These are phyloP conservation scores for Aureobasidium namibiae DNA, from an alignment of 2,329 filamentous ascomycete species.

Conservation along the genomic window DNA sequence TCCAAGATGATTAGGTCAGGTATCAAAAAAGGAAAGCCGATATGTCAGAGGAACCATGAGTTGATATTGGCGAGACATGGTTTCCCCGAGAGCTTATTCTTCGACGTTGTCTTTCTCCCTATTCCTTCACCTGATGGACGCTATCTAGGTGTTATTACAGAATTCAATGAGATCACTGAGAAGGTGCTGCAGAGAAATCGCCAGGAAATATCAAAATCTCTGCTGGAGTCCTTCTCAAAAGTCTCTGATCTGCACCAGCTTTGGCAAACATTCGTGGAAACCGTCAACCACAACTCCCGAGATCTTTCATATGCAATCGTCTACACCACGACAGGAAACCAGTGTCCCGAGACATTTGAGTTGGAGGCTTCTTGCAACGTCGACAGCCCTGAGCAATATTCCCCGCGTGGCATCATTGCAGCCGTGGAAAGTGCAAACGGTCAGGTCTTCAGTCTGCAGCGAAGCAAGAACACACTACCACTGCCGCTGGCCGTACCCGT, in stretches of 20 bases:
- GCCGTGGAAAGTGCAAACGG: neutral
- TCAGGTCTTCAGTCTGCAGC: neutral
- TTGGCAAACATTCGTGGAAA: neutral
- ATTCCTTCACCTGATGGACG: slow-evolving; percentile 17
- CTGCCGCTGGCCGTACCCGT: neutral
- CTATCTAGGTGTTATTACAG: slow-evolving; percentile 9
- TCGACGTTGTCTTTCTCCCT: slow-evolving; percentile 22
- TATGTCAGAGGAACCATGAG: neutral
- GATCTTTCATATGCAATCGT: neutral
- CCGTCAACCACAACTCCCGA: neutral
- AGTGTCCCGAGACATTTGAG: slow-evolving; percentile 13
- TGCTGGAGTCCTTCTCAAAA: neutral
- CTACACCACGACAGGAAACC: neutral
- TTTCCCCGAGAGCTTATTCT: slow-evolving; percentile 24
- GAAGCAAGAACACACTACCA: slow-evolving; percentile 1
- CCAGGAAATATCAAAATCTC: neutral
- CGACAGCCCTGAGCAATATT: neutral
- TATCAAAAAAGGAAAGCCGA: neutral
- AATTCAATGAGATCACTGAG: slow-evolving; percentile 8
- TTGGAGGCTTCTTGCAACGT: neutral
- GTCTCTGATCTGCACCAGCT: neutral
- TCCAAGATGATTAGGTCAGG: slow-evolving; percentile 6
- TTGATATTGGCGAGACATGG: slow-evolving; percentile 15
- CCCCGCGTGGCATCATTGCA: neutral
- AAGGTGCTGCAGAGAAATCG: slow-evolving; percentile 3